Conservation (phyloP, 805 yeast species). For the Cyberlindnera sargentensis region DNA sequence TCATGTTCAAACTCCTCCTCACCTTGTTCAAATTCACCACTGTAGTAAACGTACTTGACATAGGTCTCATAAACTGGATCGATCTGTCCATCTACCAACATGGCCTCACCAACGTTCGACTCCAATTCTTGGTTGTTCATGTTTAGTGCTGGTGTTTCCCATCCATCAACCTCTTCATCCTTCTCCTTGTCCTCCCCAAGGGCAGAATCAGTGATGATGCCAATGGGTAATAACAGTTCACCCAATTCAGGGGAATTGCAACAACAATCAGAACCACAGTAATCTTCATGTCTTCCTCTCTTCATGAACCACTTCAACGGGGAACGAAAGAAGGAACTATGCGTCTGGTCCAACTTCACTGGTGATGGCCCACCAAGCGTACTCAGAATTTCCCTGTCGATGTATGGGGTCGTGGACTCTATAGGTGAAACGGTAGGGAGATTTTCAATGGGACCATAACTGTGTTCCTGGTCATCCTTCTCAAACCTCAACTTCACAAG, state of each 20-base stretch:
- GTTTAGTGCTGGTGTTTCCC: background rate
- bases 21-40: background rate
- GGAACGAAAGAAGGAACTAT: conserved; percentile 2
- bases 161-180: background rate
- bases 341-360: background rate
- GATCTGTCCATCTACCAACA: conserved; percentile 1
- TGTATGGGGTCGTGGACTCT: background rate
- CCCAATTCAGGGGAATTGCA: too few species aligned
- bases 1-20: background rate
- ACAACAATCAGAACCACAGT: background rate
- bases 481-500: too few species aligned
- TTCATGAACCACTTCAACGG: conserved; percentile 6
- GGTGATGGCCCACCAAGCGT: background rate
- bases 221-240: too few species aligned
- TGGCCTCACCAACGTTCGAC: background rate
- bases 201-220: too few species aligned
- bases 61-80: conserved; percentile 10
- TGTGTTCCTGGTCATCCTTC: too few species aligned
- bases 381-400: background rate
- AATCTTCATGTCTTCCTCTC: background rate
- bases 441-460: background rate
- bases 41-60: conserved; percentile 5
- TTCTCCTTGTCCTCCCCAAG: too few species aligned
- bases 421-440: conserved; percentile 1
- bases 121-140: background rate